A percentile compares a stretch with the other conserved stretches of the same genome.
These are phyloP conservation scores for Moniliophthora roreri DNA, from an alignment of 1,284 basidiomycete genomes.

Conservation along the genomic window DNA sequence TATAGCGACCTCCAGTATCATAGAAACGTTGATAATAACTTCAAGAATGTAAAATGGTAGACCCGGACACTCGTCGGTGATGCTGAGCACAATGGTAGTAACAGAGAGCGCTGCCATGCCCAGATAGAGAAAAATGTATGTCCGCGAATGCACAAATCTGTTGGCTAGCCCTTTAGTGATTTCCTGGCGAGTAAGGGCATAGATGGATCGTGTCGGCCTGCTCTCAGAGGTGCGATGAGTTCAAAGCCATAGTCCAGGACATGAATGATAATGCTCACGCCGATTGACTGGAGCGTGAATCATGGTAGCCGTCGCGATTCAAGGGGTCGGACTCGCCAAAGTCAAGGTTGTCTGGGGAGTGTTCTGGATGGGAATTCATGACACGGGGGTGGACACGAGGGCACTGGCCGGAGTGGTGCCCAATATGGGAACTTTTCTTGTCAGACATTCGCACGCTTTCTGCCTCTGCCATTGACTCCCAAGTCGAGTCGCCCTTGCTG, in stretches of 20 bases:
- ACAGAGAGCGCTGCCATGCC: constrained; percentile 89
- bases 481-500: neutral
- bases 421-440: constrained; percentile 1
- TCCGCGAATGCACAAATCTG: constrained; percentile 80
- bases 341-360: constrained; percentile 23
- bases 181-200: constrained; percentile 76
- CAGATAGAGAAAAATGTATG: constrained; percentile 85
- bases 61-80: constrained; percentile 78
- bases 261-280: constrained; percentile 21
- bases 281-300: constrained; percentile 24
- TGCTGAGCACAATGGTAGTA: constrained; percentile 86
- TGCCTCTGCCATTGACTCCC: neutral
- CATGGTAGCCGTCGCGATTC: constrained; percentile 26
- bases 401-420: neutral
- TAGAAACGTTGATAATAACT: constrained; percentile 85
- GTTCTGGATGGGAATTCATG: constrained; percentile 8
- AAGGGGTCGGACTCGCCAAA: constrained; percentile 30
- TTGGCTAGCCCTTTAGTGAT: constrained; percentile 81
- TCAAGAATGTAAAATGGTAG: constrained; percentile 88
- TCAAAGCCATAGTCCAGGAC: neutral
- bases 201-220: constrained; percentile 75
- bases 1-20: constrained; percentile 91
- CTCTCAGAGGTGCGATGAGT: constrained; percentile 17
- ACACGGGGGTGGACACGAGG: neutral
- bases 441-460: neutral